These are phyloP conservation scores for Edaphochlamys debaryana DNA, from an alignment of 139 green algal species.

Conservation along the genomic window DNA sequence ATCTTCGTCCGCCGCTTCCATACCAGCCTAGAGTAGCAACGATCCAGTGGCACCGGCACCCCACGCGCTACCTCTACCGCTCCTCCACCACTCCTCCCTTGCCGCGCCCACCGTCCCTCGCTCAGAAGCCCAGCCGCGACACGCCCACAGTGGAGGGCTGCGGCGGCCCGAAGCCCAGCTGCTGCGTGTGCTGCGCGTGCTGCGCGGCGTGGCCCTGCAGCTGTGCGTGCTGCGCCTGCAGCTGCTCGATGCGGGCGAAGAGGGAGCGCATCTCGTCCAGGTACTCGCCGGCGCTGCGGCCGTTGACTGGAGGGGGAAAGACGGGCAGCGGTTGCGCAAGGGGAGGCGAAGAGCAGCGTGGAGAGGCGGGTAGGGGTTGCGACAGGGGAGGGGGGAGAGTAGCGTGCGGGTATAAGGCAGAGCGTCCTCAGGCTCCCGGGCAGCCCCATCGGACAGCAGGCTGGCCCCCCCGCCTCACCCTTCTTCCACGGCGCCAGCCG, in stretches of 20 bases:
- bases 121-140: background rate
- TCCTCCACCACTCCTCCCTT: too few species aligned
- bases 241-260: slow-evolving; percentile 10
- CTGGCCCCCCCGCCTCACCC: too few species aligned
- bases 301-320: slow-evolving; percentile 15
- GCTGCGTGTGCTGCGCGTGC: background rate
- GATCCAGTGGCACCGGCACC: too few species aligned
- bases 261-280: slow-evolving; percentile 28
- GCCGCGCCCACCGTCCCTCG: background rate
- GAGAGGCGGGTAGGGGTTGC: too few species aligned
- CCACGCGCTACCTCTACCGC: too few species aligned
- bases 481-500: slow-evolving; percentile 17
- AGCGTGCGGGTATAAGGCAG: too few species aligned
- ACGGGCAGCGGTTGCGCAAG: too few species aligned
- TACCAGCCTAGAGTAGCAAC: background rate
- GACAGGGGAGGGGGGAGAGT: too few species aligned
- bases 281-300: background rate
- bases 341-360: background rate
- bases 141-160: background rate
- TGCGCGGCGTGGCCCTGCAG: too few species aligned
- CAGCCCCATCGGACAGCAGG: too few species aligned
- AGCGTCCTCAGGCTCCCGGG: too few species aligned
- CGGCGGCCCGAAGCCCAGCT: slow-evolving; percentile 1
- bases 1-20: too few species aligned
- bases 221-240: slow-evolving; percentile 16